Evolutionary conservation across 176 grass and related monocot genomes (phyloP).

Genomic region (Musa troglodytarum): DNA sequence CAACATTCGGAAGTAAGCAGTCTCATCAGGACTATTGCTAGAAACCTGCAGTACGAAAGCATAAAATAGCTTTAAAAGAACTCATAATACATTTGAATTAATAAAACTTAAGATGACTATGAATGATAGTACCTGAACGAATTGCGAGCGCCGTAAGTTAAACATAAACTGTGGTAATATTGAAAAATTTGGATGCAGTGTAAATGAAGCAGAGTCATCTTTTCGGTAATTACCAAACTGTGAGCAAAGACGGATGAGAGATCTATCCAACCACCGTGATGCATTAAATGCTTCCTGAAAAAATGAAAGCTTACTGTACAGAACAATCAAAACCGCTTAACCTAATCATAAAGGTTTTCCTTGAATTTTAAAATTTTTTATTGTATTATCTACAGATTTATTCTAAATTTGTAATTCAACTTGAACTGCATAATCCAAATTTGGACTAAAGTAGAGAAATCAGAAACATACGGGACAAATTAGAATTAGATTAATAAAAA

Average conservation of each 20-base stretch:
- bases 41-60: conserved; percentile 64
- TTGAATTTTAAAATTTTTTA: background rate
- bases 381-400: background rate
- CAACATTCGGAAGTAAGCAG: conserved; percentile 94
- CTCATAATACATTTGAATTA: background rate
- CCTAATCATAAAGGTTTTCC: background rate
- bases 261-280: conserved; percentile 92
- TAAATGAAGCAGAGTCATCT: conserved; percentile 90
- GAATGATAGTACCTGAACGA: conserved; percentile 65
- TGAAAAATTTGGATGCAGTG: conserved; percentile 85
- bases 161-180: conserved; percentile 98
- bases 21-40: conserved; percentile 98
- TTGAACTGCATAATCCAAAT: background rate
- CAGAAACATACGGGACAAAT: background rate
- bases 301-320: conserved; percentile 2
- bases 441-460: background rate
- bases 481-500: background rate
- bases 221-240: conserved; percentile 95
- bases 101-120: background rate
- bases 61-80: conserved; percentile 16
- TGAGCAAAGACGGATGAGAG: conserved; percentile 83
- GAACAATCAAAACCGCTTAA: conserved; percentile 3
- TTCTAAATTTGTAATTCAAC: background rate
- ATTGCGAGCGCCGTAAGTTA: conserved; percentile 90
- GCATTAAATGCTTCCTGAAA: conserved; percentile 89